Base-by-base conservation (phyloP, 352 stramenopile genomes). In the Phytopythium kandeliae region DNA sequence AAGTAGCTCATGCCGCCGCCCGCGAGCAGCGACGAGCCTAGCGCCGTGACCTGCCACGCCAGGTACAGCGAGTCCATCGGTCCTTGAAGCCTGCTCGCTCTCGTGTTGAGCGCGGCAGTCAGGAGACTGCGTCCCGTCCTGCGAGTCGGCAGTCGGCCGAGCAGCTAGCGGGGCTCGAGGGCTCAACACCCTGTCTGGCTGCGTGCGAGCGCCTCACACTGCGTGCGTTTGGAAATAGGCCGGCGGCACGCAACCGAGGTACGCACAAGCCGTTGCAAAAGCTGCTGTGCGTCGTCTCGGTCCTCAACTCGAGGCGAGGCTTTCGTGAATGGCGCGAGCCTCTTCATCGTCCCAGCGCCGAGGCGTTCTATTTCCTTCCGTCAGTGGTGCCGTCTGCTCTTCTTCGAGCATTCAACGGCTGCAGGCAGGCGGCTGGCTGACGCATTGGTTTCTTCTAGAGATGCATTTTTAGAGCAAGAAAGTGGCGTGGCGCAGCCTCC, bases 21-120 rank as follows among this genome's bases (percentile, higher is more conserved):
- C 3, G 80, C 78, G 19, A 87, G 28, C 19, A 81, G 33, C 25
- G 70, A 71, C 13, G 74, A 88, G 11, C 57, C 38, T 17, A 93
- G 63, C 37, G 78, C 75, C 37, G 74, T 83, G 56, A 90, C 63
- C 54, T 93, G 83, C 83, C 83, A 93, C 22, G 63, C 68, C 33
- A 88, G 42, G 58, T 84, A 89, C 55, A 91, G 69, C 57, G 61
- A 22, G 60, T 86, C 64, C 67, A 86, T 80, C 34, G 59, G 40
- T 15, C 16, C 21, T 21, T 46, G 22, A 15, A 21, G 40, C 19
- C 21, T 17, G 12, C 24, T 22, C 35, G 17, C 7, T 13, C 36
- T 42, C n/a, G 7, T n/a, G 21, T 30, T 21, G 21, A 7, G n/a
- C 12, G 38, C n/a, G 21, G 21, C 38, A 21, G 38, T 28, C 21